Base-by-base conservation (phyloP, 352 stramenopile genomes). In the Phytophthora fragariaefolia region DNA sequence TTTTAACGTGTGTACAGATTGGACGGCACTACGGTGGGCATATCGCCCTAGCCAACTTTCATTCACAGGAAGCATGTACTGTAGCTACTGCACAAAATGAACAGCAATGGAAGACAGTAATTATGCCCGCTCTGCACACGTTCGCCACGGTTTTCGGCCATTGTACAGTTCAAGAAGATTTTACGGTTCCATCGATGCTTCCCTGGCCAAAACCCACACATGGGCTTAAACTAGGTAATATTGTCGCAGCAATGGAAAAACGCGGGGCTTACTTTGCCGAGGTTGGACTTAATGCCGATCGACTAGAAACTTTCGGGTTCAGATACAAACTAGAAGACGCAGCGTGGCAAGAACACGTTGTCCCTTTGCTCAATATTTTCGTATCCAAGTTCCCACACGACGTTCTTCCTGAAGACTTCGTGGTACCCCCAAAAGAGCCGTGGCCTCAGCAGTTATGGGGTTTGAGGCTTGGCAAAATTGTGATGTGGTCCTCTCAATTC, bases 271-370 rank as follows among this genome's bases (percentile, higher is more conserved):
- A 66, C 26, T 74, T 77, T 30, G n/a, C 56, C 8, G 52, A 77
- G 8, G 32, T 74, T 51, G 69, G 64, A 2, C 54, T 70, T 4
- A 64, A 77, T 47, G 69, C 69, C 6, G 65, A 77, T 51, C 58
- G 54, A 10, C 34, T 77, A 17, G 69, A 71, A n/a, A 60, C 54
- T 6, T 74, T 77, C 10, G 69, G 69, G 28, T 77, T 77, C 34
- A 38, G 58, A 43, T 74, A 73, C 55, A 65, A 74, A 32, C 30
- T 77, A 22, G 38, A 42, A 50, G 65, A 77, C 26, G 36, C 30
- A 8, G 48, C 65, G 20, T 77, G 65, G 64, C 22, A 53, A 9
- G 17, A 67, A 34, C 51, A 63, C 24, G 32, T 77, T 4, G 20
- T 45, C 13, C 65, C 69, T 2, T 63, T 77, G 40, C 38, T 77